Percentiles rank a stretch among this genome's conserved stretches.
Evolutionary conservation across 2,329 filamentous ascomycete species (phyloP).

Genomic region (Cladosporium cucumerinum): DNA sequence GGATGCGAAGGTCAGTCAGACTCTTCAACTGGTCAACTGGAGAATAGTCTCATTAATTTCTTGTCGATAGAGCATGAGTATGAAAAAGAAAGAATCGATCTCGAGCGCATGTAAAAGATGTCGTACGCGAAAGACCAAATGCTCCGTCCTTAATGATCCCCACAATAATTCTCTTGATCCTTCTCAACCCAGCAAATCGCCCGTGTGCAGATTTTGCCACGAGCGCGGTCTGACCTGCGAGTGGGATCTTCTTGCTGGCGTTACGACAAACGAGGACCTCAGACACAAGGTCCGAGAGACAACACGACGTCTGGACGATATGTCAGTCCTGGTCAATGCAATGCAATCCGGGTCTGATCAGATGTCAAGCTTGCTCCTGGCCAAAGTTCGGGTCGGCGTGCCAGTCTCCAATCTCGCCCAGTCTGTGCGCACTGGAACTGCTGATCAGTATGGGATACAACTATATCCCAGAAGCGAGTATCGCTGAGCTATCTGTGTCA

Average conservation of each 20-base stretch:
- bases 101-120: background rate
- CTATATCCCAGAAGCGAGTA: background rate
- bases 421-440: background rate
- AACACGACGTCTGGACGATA: background rate
- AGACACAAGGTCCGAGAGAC: background rate
- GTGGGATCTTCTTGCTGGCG: background rate
- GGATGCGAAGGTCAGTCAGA: background rate
- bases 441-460: background rate
- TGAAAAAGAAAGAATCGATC: background rate
- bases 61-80: background rate
- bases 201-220: background rate
- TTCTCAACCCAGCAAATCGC: background rate
- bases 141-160: background rate
- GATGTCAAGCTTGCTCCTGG: background rate
- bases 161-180: background rate
- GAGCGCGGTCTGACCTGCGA: background rate
- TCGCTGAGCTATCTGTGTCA: background rate
- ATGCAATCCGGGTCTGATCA: background rate
- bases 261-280: background rate
- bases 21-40: background rate
- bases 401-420: background rate
- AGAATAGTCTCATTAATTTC: background rate
- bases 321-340: background rate
- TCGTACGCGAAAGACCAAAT: background rate
- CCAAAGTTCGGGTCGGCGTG: background rate